Percentiles rank a stretch among this genome's conserved stretches.
Conservation (phyloP, 2,329 filamentous ascomycete genomes). For the Alternaria sp. region DNA sequence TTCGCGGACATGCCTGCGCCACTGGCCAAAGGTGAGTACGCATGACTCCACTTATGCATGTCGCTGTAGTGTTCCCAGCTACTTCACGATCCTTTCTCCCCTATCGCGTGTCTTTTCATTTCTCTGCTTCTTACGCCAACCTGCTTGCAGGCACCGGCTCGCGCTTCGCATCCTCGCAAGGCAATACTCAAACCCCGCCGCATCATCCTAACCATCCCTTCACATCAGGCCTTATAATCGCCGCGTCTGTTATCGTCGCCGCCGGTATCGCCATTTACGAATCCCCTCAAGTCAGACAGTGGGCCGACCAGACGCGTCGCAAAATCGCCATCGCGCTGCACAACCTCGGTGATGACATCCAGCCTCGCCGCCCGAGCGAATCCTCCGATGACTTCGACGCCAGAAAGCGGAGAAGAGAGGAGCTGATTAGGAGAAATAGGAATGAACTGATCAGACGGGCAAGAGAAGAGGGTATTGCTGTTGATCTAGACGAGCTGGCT, state of each 20-base stretch:
- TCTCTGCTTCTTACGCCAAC: slow-evolving; percentile 33
- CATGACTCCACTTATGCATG: slow-evolving; percentile 34
- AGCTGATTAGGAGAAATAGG: slow-evolving; percentile 46
- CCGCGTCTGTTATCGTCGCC: slow-evolving; percentile 67
- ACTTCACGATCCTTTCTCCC: slow-evolving; percentile 2
- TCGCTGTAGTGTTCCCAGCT: slow-evolving; percentile 33
- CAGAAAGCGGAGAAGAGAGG: slow-evolving; percentile 42
- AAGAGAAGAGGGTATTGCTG: slow-evolving; percentile 53
- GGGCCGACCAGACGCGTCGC: slow-evolving; percentile 68
- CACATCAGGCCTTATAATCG: slow-evolving; percentile 67
- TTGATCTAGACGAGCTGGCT: slow-evolving; percentile 53
- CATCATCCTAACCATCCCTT: slow-evolving; percentile 41
- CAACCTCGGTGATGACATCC: slow-evolving; percentile 67
- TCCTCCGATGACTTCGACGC: slow-evolving; percentile 46
- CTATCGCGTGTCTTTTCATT: neutral
- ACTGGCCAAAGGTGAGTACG: slow-evolving; percentile 52
- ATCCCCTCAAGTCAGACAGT: slow-evolving; percentile 69
- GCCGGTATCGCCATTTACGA: slow-evolving; percentile 70
- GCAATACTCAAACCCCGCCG: slow-evolving; percentile 18
- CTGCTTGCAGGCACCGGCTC: slow-evolving; percentile 45
- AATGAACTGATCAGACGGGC: slow-evolving; percentile 50
- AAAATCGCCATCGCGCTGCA: slow-evolving; percentile 68
- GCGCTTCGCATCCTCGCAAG: slow-evolving; percentile 25
- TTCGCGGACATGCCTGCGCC: slow-evolving; percentile 50
- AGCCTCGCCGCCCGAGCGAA: slow-evolving; percentile 52